Conservation (phyloP, 1,284 basidiomycete genomes). For the Pascua guehoae region DNA sequence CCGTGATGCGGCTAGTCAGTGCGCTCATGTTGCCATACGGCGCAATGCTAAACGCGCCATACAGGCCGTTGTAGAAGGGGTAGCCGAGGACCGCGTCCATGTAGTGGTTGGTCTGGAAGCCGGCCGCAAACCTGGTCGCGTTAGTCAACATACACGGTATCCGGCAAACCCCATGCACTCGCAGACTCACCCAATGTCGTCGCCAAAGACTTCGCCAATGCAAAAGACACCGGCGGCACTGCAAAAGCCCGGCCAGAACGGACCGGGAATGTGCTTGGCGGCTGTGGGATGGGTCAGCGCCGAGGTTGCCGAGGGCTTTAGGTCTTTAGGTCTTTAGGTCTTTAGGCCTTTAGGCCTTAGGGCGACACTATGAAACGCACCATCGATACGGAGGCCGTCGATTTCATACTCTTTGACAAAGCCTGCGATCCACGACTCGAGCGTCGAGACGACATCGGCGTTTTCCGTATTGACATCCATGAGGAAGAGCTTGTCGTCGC, state of each 20-base stretch:
- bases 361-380: no score
- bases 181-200: conserved; percentile 54
- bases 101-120: conserved; percentile 38
- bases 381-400: conserved; percentile 66
- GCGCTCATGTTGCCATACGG: conserved; percentile 58
- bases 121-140: conserved; percentile 24
- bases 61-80: conserved; percentile 66
- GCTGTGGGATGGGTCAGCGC: conserved; percentile 40
- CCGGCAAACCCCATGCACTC: no score
- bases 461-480: conserved; percentile 71
- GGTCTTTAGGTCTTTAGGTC: no score
- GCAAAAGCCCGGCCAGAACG: conserved; percentile 57
- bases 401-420: conserved; percentile 63
- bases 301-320: no score
- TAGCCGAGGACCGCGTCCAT: conserved; percentile 53
- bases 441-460: conserved; percentile 56
- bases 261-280: conserved; percentile 57
- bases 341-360: no score
- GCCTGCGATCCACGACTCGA: conserved; percentile 61
- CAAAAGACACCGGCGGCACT: conserved; percentile 71
- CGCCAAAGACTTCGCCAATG: conserved; percentile 71
- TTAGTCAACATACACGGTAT: no score
- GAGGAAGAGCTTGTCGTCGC: conserved; percentile 63
- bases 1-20: conserved; percentile 58
- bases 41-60: conserved; percentile 59